Conservation (phyloP, 2,329 filamentous ascomycete species). For the Cytospora paraplurivora region DNA sequence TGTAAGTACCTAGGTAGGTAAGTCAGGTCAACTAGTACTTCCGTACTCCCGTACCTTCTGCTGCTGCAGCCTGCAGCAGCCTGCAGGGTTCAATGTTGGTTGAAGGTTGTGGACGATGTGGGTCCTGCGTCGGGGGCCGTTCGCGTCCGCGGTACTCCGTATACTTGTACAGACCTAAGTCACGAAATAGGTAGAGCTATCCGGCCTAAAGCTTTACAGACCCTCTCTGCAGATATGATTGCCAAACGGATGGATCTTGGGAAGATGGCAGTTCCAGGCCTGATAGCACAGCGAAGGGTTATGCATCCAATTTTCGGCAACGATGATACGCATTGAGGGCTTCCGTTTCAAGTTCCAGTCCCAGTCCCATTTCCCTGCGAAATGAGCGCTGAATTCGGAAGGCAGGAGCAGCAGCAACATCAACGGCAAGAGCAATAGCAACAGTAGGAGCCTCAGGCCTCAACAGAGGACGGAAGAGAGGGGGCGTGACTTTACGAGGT, state of each 20-base stretch:
- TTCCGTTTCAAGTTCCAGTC: not conserved
- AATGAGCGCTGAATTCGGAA: not conserved
- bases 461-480: constrained; percentile 12
- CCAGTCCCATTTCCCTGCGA: not conserved
- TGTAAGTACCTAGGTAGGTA: not conserved
- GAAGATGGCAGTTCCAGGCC: not conserved
- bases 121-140: constrained; percentile 20
- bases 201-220: not conserved
- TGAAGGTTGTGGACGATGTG: constrained; percentile 11
- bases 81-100: constrained; percentile 19
- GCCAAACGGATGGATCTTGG: not conserved
- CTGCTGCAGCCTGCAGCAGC: constrained; percentile 7
- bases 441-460: constrained; percentile 17
- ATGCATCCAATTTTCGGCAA: not conserved
- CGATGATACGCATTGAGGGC: not conserved
- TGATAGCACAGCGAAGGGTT: not conserved
- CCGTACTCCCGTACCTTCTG: not conserved
- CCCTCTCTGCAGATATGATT: not conserved
- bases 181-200: not conserved
- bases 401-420: not conserved
- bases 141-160: constrained; percentile 16
- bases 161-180: not conserved
- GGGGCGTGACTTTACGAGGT: constrained; percentile 28
- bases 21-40: constrained; percentile 11
- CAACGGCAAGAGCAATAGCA: constrained; percentile 15